Evolutionary conservation across 192 early-diverging fungal genomes (phyloP), one percentile per base, ranked within the genome.

Genomic region (Linnemannia elongata): DNA sequence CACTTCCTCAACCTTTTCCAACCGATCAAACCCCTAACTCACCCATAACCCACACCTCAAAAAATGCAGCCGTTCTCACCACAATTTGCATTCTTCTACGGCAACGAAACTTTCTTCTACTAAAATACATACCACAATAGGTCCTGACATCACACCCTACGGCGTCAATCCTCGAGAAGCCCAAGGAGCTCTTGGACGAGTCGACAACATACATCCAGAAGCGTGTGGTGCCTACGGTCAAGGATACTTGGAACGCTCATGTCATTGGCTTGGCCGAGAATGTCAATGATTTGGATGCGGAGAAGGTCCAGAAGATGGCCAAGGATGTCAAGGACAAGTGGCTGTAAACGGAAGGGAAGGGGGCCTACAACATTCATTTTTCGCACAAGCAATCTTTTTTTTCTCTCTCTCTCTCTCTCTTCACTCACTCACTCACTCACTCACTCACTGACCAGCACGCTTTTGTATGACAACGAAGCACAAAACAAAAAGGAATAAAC

Each of bases 291-390:
- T 45, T 87, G 18, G 85, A 87, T 38, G 85, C 85, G 0, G 79
- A 87, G 15, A 87, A 81, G 85, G 72, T 87, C 35, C 85, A 87
- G 57, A 87, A 87, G 85, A 35, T 75, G 27, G 85, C 80, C 69
- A 87, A 87, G 79, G 85, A 87, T 33, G 72, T 41, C 76, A 87
- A 87, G 76, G 85, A 87, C 60, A 87, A 87, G 73, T 87, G 85
- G 85, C 79, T 87, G 85, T 87, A 87, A 80, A 76, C 38, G 38
- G 38, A 39, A 39, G 38, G 18, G 20, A 71, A 35, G 12, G 66
- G 20, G 6, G 13, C 20, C 7, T 17, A 22, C 1, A 39, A 71
- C 36, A 71, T 22, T 33, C 30, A 30, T 66, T 24, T 24, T 4
- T 30, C 60, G 10, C 57, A n/a, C n/a, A 60, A 60, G 6, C 18